phyloP scores from a whole-genome alignment of 305 asterid species.

The Fraxinus baroniana region DNA sequence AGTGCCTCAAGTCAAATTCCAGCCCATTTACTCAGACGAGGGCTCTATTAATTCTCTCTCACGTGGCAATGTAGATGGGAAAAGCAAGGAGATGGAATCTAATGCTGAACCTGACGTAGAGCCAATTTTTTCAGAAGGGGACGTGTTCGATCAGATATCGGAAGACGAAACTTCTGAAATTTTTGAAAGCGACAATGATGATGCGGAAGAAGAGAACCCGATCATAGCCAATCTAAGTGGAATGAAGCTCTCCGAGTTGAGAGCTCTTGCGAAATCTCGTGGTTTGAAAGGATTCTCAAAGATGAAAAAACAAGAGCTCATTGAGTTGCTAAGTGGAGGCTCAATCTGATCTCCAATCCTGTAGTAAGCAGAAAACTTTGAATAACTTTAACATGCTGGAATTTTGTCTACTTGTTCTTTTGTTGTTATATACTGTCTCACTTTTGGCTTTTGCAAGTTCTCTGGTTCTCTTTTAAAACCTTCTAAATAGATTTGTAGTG shows the following conservation, averaged over 20 bases:
- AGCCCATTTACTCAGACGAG: constrained; percentile 40
- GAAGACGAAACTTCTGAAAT: constrained; percentile 43
- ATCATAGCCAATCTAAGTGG: constrained; percentile 34
- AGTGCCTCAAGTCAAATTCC: constrained; percentile 56
- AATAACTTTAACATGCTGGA: not conserved
- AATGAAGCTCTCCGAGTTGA: constrained; percentile 71
- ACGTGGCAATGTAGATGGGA: constrained; percentile 25
- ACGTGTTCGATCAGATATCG: constrained; percentile 34
- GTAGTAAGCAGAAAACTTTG: not conserved
- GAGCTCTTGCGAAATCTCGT: constrained; percentile 73
- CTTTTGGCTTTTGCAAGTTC: not conserved
- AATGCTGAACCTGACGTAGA: constrained; percentile 38
- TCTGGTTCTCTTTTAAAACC: not conserved
- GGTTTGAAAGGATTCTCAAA: constrained; percentile 75
- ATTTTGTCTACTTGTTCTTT: not conserved
- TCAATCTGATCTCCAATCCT: constrained; percentile 23
- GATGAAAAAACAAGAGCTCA: constrained; percentile 65
- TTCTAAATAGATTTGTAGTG: not conserved
- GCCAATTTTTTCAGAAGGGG: constrained; percentile 30
- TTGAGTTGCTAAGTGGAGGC: constrained; percentile 44
- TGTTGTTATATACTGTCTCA: not conserved
- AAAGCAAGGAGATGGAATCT: constrained; percentile 29
- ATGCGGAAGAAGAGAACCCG: constrained; percentile 22
- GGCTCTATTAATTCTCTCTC: constrained; percentile 27
- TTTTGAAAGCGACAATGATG: constrained; percentile 37